Evolutionary conservation across 192 early-diverging fungal genomes (phyloP).

Genomic region (Linnemannia exigua): DNA sequence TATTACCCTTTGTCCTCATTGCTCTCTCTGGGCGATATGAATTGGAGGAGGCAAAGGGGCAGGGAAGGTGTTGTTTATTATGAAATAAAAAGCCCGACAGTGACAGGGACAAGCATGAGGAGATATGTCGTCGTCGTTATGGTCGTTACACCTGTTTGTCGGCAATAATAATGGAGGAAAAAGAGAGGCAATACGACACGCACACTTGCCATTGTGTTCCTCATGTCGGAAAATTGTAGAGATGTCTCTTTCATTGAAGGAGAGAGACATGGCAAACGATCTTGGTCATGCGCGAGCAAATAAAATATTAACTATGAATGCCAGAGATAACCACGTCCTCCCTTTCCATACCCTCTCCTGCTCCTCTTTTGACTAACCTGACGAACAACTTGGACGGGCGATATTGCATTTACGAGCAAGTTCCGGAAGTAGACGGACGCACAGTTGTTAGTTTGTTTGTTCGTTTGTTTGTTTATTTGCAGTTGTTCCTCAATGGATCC

Average conservation of each 20-base stretch:
- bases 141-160: conserved; percentile 4
- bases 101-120: background rate
- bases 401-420: background rate
- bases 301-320: background rate
- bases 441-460: background rate
- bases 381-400: background rate
- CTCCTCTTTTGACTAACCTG: background rate
- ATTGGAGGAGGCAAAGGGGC: background rate
- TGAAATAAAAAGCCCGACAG: conserved; percentile 2
- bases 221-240: background rate
- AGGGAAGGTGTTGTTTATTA: background rate
- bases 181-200: background rate
- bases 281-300: background rate
- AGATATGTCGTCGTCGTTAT: background rate
- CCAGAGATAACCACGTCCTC: background rate
- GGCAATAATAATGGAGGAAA: background rate
- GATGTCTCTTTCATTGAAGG: background rate
- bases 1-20: background rate
- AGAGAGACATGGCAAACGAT: background rate
- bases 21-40: background rate
- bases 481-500: background rate
- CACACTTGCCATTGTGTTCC: background rate
- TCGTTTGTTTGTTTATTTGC: background rate
- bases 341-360: background rate
- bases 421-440: background rate